Evolutionary conservation across 345 rosid genomes (phyloP).

Genomic region (Nephelium lappaceum): DNA sequence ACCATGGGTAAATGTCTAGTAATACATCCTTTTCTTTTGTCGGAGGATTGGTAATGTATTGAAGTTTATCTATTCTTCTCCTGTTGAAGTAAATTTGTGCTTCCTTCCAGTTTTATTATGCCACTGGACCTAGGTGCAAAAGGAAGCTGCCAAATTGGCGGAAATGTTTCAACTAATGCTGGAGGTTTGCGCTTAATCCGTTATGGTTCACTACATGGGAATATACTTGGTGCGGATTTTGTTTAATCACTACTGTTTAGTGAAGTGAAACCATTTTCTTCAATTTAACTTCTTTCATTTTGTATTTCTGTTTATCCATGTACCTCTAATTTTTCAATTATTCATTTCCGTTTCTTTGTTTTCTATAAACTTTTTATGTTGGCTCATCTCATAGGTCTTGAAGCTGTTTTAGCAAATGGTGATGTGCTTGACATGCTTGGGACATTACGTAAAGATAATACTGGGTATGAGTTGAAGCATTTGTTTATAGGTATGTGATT

Average conservation of each 20-base stretch:
- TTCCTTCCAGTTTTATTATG: constrained; percentile 92
- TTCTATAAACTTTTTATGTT: constrained; percentile 9
- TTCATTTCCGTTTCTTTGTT: not conserved
- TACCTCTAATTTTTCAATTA: not conserved
- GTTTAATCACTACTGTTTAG: constrained; percentile 13
- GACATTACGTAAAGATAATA: constrained; percentile 91
- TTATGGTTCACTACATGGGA: constrained; percentile 95
- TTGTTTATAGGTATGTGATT: constrained; percentile 73
- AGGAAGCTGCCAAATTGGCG: constrained; percentile 99
- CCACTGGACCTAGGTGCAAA: constrained; percentile 99
- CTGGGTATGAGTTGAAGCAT: constrained; percentile 96
- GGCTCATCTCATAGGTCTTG: constrained; percentile 59
- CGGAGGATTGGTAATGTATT: not conserved
- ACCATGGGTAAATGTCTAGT: constrained; percentile 61
- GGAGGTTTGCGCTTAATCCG: constrained; percentile 97
- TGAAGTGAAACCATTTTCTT: constrained; percentile 17
- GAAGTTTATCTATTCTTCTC: constrained; percentile 12
- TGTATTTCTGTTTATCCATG: not conserved
- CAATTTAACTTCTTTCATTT: not conserved
- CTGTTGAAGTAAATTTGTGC: constrained; percentile 37
- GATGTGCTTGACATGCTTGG: constrained; percentile 94
- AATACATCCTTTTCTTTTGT: constrained; percentile 10
- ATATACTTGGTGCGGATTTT: constrained; percentile 67
- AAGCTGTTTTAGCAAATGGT: constrained; percentile 90
- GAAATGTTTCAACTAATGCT: constrained; percentile 98